Evolutionary conservation across 768 basidiomycete species (phyloP).

Genomic region (Solioccasus polychromus): DNA sequence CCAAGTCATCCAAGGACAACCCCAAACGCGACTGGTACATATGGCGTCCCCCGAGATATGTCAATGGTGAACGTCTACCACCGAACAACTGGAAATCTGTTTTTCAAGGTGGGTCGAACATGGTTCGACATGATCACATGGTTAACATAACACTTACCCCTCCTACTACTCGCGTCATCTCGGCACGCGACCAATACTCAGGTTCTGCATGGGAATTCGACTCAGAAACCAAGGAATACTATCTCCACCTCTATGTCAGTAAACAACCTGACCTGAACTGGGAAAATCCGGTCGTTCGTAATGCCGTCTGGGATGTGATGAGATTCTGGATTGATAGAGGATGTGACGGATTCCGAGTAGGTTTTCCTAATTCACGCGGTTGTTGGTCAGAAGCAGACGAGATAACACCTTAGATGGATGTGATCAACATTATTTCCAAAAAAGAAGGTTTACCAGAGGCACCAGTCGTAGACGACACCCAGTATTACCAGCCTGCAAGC

Average conservation of each 20-base stretch:
- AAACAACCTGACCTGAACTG: conserved; percentile 79
- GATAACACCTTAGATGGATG: conserved; percentile 50
- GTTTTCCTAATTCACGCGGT: conserved; percentile 18
- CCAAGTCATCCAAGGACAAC: conserved; percentile 46
- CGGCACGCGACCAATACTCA: conserved; percentile 19
- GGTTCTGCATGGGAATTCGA: conserved; percentile 74
- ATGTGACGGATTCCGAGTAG: conserved; percentile 71
- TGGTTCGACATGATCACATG: background rate
- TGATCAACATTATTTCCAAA: conserved; percentile 69
- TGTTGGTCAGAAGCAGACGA: background rate
- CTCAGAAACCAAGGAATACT: conserved; percentile 62
- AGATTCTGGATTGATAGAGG: conserved; percentile 72
- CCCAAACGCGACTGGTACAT: conserved; percentile 76
- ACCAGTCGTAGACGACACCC: conserved; percentile 47
- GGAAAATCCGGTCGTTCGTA: conserved; percentile 62
- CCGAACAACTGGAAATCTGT: conserved; percentile 75
- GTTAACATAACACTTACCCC: background rate
- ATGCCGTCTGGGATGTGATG: conserved; percentile 64
- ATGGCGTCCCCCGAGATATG: conserved; percentile 62
- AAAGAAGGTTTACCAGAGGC: conserved; percentile 64
- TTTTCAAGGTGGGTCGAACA: conserved; percentile 51
- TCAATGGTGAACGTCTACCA: conserved; percentile 50
- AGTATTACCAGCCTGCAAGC: conserved; percentile 53
- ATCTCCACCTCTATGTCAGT: conserved; percentile 63
- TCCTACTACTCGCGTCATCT: background rate